A percentile compares a stretch with the other conserved stretches of the same genome.
These are phyloP conservation scores for Exobasidium cylindrosporum DNA, from an alignment of 1,284 basidiomycete genomes.

Conservation along the genomic window DNA sequence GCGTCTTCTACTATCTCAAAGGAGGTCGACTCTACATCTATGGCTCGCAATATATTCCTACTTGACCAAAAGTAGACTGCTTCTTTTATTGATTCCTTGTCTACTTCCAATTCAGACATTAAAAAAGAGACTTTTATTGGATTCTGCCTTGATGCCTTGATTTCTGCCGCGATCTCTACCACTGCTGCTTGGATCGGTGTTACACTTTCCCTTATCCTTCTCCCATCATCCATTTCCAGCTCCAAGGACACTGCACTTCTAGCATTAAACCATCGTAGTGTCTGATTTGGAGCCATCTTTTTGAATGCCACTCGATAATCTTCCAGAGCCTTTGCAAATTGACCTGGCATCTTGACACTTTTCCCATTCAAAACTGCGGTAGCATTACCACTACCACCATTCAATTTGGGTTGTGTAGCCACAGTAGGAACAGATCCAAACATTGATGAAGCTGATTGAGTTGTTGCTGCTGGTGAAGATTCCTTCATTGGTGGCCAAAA, in stretches of 20 bases:
- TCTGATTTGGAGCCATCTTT: constrained; percentile 1
- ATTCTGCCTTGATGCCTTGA: not conserved
- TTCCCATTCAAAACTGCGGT: constrained; percentile 7
- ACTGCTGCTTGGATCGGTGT: constrained; percentile 11
- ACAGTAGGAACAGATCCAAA: constrained; percentile 1
- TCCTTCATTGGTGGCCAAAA: constrained; percentile 46
- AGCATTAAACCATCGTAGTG: constrained; percentile 12
- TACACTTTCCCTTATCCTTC: constrained; percentile 3
- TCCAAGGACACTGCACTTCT: not conserved
- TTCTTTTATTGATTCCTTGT: not conserved
- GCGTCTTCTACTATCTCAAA: not conserved
- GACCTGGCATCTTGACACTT: constrained; percentile 3
- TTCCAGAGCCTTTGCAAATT: constrained; percentile 7
- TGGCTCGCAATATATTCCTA: not conserved
- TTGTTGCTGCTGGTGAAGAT: not conserved
- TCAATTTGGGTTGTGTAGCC: not conserved
- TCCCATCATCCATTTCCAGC: constrained; percentile 16
- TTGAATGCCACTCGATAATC: constrained; percentile 9
- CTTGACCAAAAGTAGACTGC: not conserved
- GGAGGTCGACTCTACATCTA: not conserved
- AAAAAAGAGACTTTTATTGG: not conserved
- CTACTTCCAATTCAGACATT: not conserved
- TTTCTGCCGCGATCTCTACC: not conserved
- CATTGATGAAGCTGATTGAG: not conserved
- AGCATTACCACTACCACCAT: not conserved